Base-by-base conservation (phyloP, 352 stramenopile genomes). In the Ophiocytium majus region DNA sequence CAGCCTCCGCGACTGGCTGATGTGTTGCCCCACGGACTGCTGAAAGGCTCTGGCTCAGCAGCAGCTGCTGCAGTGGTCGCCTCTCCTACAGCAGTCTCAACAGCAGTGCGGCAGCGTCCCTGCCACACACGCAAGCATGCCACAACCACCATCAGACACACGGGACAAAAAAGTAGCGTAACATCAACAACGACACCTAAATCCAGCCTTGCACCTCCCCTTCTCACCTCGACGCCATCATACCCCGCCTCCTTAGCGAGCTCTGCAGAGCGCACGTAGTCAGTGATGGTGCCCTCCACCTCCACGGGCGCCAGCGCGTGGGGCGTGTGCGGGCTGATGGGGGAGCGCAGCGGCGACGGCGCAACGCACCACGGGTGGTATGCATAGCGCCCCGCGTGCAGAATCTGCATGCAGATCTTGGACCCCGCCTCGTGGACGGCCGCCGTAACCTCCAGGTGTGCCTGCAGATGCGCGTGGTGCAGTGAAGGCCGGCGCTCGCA, bases 361-460 rank as follows among this genome's bases (percentile, higher is more conserved):
- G 93, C 95, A 1, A 99, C 96, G 75, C 92, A 92, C 87, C 97
- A 97, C 50, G 95, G 96, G 91, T 98, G 95, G 88, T 98, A 98
- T 5, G 94, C 96, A 89, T 99, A 99, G n/a, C 96, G 93, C 36
- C 96, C 94, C 35, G 93, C 92, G 90, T 97, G 94, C 50, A 97
- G 89, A 83, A 98, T 97, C 89, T 97, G 93, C 82, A 95, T 88
- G 84, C 91, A 93, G 84, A 95, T 95, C 33, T 91, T 90, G 57
- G 89, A 82, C 33, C 86, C 83, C 34, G 83, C 50, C 28, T 89
- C 43, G 89, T 98, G 96, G 32, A 99, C 96, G 14, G 95, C 94
- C 10, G 93, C 84, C 0, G 96, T 99, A 63, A 99, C 95, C 80
- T 96, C 91, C 85, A 94, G 92, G 90, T 99, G 96, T 17, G 90